Percentiles rank a stretch among this genome's conserved stretches.
Conservation (phyloP, 2,329 filamentous ascomycete genomes). For the Aureobasidium melanogenum region DNA sequence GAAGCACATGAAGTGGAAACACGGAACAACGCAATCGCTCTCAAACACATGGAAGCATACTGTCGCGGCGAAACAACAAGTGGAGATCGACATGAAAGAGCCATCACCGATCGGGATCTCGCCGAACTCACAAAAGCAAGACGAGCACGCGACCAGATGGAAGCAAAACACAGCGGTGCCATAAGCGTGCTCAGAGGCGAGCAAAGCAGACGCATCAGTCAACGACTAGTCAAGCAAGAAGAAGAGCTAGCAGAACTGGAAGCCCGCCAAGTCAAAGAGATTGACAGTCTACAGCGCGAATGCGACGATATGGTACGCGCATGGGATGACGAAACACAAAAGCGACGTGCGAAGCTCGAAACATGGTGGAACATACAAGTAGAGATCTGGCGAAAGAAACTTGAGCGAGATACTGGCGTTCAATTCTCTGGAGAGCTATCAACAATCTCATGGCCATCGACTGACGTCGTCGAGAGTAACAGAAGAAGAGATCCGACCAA, state of each 20-base stretch:
- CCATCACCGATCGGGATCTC: constrained; percentile 36
- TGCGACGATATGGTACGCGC: neutral
- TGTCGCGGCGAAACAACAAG: constrained; percentile 30
- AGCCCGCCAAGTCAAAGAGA: constrained; percentile 25
- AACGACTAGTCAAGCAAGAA: constrained; percentile 30
- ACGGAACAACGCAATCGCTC: constrained; percentile 35
- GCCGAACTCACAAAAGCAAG: constrained; percentile 35
- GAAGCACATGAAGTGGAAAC: constrained; percentile 32
- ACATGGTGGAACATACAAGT: constrained; percentile 15
- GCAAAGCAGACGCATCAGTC: constrained; percentile 32
- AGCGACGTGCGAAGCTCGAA: constrained; percentile 4
- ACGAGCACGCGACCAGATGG: constrained; percentile 30
- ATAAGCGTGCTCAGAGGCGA: constrained; percentile 39
- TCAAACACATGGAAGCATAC: constrained; percentile 41
- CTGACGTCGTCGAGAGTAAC: neutral
- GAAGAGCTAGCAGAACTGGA: constrained; percentile 30
- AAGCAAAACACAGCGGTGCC: constrained; percentile 34
- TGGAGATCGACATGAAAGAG: constrained; percentile 25
- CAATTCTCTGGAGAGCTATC: neutral
- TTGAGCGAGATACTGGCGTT: neutral
- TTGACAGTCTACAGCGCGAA: constrained; percentile 11
- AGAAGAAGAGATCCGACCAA: neutral
- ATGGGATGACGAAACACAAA: constrained; percentile 6
- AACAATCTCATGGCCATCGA: neutral
- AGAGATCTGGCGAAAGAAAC: constrained; percentile 14